These are phyloP conservation scores for Scheffersomyces segobiensis DNA, from an alignment of 1,139 yeast genomes.

Conservation along the genomic window DNA sequence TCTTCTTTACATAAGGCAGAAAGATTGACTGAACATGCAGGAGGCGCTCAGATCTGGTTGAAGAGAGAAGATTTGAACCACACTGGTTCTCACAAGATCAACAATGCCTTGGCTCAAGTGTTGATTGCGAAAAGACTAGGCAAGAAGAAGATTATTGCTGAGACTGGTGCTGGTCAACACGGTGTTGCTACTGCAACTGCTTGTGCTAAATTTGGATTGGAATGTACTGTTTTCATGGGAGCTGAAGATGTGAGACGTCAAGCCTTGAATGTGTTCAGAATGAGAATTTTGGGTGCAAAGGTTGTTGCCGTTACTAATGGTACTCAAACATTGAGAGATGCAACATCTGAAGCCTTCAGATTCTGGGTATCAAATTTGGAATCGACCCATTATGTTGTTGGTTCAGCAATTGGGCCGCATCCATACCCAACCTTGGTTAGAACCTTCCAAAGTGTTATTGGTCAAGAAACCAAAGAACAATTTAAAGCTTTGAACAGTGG, in stretches of 20 bases:
- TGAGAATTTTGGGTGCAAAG: constrained; percentile 93
- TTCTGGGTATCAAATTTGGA: constrained; percentile 89
- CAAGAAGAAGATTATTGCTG: constrained; percentile 88
- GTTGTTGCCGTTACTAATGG: constrained; percentile 94
- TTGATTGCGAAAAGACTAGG: constrained; percentile 91
- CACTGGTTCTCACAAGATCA: constrained; percentile 97
- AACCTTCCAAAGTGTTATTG: constrained; percentile 97
- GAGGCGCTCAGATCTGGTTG: constrained; percentile 97
- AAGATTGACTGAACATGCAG: constrained; percentile 82
- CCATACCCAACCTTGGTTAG: constrained; percentile 98
- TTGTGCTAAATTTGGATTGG: constrained; percentile 94
- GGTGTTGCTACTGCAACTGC: constrained; percentile 99
- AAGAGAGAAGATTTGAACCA: constrained; percentile 98
- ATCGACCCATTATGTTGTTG: constrained; percentile 91
- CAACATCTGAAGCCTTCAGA: constrained; percentile 95
- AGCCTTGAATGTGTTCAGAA: constrained; percentile 95
- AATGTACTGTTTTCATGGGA: constrained; percentile 98
- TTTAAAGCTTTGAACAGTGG: constrained; percentile 77
- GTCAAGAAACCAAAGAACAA: constrained; percentile 91
- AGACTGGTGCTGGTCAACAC: constrained; percentile 99
- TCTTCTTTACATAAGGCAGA: constrained; percentile 90
- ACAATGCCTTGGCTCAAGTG: constrained; percentile 94
- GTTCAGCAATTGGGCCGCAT: constrained; percentile 99
- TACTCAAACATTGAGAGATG: constrained; percentile 94
- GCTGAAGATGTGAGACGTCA: constrained; percentile 99